A percentile compares a stretch with the other conserved stretches of the same genome.
Conservation (phyloP, 2,329 filamentous ascomycete species). For the Rhinocladiella similis region DNA sequence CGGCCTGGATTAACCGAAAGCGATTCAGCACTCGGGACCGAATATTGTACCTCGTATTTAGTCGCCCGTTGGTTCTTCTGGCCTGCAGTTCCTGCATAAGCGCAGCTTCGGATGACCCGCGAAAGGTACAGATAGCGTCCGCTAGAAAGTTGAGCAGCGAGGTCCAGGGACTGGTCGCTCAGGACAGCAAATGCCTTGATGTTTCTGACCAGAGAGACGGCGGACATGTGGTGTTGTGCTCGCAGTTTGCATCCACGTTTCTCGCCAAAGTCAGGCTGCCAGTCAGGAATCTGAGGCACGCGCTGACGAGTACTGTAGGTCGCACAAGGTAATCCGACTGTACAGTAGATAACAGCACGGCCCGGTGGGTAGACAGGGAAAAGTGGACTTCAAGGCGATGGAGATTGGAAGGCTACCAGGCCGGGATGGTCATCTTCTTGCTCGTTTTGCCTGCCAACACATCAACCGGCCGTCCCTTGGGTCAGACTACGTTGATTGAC, state of each 20-base stretch:
- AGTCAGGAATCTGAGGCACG: too few relatives aligned
- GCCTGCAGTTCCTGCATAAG: conserved; percentile 24
- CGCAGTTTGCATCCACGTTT: background rate
- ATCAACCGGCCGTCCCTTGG: conserved; percentile 9
- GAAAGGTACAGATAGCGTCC: background rate
- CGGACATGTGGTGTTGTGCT: background rate
- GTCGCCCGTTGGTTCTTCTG: conserved; percentile 7
- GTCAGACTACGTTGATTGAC: conserved; percentile 5
- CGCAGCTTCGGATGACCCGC: conserved; percentile 6
- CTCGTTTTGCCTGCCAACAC: conserved; percentile 13
- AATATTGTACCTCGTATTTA: conserved; percentile 1
- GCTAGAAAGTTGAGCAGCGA: background rate
- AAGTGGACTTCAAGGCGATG: conserved; percentile 9
- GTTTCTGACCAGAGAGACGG: background rate
- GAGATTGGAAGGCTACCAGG: conserved; percentile 12
- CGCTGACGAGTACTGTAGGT: conserved; percentile 1
- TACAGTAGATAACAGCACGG: conserved; percentile 1
- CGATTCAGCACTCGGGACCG: background rate
- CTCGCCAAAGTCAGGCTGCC: too few relatives aligned
- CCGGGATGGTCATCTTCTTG: conserved; percentile 8
- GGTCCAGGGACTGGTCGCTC: background rate
- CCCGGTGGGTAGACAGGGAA: conserved; percentile 2
- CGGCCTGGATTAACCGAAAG: background rate
- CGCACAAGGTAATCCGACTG: background rate
- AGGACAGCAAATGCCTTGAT: background rate